Conservation (phyloP, 2,329 filamentous ascomycete species). For the Penicillium sp. region DNA sequence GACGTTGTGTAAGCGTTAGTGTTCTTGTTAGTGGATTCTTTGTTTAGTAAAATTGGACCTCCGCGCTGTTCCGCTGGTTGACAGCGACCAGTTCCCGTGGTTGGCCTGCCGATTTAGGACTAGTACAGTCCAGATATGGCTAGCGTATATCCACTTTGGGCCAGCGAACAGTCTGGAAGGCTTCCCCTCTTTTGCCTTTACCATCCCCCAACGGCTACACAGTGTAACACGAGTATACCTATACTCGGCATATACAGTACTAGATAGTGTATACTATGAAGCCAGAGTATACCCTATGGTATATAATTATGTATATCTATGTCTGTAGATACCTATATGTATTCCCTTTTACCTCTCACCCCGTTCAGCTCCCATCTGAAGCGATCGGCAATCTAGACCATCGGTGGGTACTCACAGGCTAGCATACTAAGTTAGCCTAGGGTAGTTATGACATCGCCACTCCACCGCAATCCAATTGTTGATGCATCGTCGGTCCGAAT, state of each 20-base stretch:
- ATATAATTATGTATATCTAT: too few species aligned
- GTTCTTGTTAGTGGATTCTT: constrained; percentile 10
- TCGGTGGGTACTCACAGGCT: too few species aligned
- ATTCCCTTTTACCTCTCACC: too few species aligned
- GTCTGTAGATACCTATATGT: too few species aligned
- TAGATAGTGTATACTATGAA: too few species aligned
- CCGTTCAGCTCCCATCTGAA: too few species aligned
- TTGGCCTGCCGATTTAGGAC: neutral
- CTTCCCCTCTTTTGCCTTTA: neutral
- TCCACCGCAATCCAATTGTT: neutral
- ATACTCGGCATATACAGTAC: neutral
- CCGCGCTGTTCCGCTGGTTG: constrained; percentile 27
- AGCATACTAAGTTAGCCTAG: too few species aligned
- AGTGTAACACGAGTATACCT: neutral
- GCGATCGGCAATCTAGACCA: neutral
- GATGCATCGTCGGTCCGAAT: constrained; percentile 4
- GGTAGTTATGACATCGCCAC: neutral
- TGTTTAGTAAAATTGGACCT: constrained; percentile 2
- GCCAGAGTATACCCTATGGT: too few species aligned
- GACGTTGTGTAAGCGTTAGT: too few species aligned
- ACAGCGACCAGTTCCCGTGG: neutral
- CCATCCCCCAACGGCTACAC: neutral
- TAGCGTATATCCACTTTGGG: neutral
- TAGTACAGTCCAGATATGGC: neutral
- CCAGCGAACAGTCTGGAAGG: constrained; percentile 6